Evolutionary conservation across 2,329 filamentous ascomycete species (phyloP), one percentile per base, ranked within the genome.

Genomic region (Aotearoamyces nothofagi): DNA sequence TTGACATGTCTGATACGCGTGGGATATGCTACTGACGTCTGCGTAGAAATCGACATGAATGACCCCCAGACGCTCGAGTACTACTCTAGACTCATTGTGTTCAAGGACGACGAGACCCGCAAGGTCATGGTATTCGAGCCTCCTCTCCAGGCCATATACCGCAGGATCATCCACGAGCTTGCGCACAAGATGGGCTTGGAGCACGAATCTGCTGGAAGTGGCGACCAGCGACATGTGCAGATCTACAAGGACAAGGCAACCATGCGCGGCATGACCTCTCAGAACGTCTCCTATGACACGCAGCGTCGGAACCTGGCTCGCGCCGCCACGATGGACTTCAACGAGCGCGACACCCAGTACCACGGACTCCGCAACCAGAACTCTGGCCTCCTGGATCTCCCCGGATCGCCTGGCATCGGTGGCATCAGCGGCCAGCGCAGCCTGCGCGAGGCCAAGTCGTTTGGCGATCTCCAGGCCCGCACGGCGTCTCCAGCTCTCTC

Each of bases 271-370:
- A 38, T 41, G 11, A 46, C 41, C 23, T 41, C 47, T 24, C 44
- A 23, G 43, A 36, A 38, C 47, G 44, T 54, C 66, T 22, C 56
- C 64, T n/a, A 2, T 33, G 82, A 92, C 39, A 72, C 79, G 32
- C 76, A 83, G 42, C 77, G 87, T 41, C 79, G 87, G 35, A 79
- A 78, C 4, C 61, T 98, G 19, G 93, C 84, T 57, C 78, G 90
- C 37, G 86, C 90, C 10, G 90, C 90, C n/a, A 96, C 90, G 2
- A 93, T 92, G 40, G 90, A 96, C 53, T 96, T 96, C 53, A 84
- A 81, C 39, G 78, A 84, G 37, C 69, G 80, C 30, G 76, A 78
- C 13, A 57, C 66, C 12, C 60, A 58, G 17, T 75, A 78, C 39
- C 74, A 75, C 44, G 69, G 78, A 2, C 67, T 93, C 34, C 76